Percentiles rank a stretch among this genome's conserved stretches.
phyloP scores from a whole-genome alignment of 1,139 yeast species.

The Candida sp. region DNA sequence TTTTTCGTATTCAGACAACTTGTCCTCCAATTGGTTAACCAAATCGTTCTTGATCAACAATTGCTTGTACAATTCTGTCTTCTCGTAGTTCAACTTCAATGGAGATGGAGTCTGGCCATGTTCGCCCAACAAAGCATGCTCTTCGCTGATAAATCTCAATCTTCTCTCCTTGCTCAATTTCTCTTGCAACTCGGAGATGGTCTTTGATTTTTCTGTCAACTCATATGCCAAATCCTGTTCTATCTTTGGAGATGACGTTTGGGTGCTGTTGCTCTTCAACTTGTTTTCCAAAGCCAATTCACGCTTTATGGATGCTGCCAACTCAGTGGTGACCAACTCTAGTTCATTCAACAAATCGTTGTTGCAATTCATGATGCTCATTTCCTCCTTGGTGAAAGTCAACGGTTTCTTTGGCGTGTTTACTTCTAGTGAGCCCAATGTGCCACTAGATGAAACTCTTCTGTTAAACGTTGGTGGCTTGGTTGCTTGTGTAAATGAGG shows the following conservation, averaged over 20 bases:
- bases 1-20: slow-evolving; percentile 35
- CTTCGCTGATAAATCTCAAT: slow-evolving; percentile 71
- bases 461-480: slow-evolving; percentile 12
- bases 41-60: slow-evolving; percentile 52
- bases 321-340: slow-evolving; percentile 69
- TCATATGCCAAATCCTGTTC: slow-evolving; percentile 23
- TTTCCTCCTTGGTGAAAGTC: slow-evolving; percentile 58
- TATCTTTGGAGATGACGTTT: slow-evolving; percentile 5
- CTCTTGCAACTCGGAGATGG: slow-evolving; percentile 56
- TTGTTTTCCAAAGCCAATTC: slow-evolving; percentile 62
- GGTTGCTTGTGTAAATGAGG: slow-evolving; percentile 3
- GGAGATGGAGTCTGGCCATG: slow-evolving; percentile 58
- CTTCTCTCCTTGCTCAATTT: slow-evolving; percentile 67
- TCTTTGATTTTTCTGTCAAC: slow-evolving; percentile 45
- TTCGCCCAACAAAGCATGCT: slow-evolving; percentile 61
- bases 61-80: slow-evolving; percentile 53
- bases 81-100: slow-evolving; percentile 59
- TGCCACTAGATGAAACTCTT: slow-evolving; percentile 6
- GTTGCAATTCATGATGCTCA: slow-evolving; percentile 65
- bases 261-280: slow-evolving; percentile 23
- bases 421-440: slow-evolving; percentile 9
- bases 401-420: slow-evolving; percentile 14
- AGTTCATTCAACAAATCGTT: slow-evolving; percentile 63
- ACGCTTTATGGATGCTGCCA: slow-evolving; percentile 71
- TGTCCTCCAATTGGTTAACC: slow-evolving; percentile 47